A percentile compares a stretch with the other conserved stretches of the same genome.
Evolutionary conservation across 768 basidiomycete species (phyloP).

Genomic region (Mrakia hoshinonis): DNA sequence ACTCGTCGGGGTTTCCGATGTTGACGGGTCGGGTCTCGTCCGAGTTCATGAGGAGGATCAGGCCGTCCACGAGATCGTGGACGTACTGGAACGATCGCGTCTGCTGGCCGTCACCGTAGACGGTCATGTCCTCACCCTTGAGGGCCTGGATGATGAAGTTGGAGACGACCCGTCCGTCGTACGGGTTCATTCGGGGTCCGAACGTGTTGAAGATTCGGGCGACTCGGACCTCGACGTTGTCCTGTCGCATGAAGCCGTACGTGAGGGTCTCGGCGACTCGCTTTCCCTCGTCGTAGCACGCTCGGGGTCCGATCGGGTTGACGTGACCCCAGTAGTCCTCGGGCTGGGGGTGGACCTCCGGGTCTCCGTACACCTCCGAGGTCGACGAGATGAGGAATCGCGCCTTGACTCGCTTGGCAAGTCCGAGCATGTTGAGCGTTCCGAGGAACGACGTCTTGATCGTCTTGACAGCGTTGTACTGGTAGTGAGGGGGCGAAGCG

Average conservation of each 20-base stretch:
- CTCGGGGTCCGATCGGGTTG: conserved; percentile 94
- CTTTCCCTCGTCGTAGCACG: conserved; percentile 99
- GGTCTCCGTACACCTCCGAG: conserved; percentile 99
- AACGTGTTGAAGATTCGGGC: conserved; percentile 97
- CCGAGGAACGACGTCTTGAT: conserved; percentile 98
- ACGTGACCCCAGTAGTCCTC: conserved; percentile 99
- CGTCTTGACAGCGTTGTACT: conserved; percentile 95
- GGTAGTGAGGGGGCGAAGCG: conserved; percentile 94
- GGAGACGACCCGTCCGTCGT: conserved; percentile 94
- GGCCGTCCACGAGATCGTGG: conserved; percentile 84
- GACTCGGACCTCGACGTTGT: conserved; percentile 89
- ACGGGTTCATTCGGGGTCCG: conserved; percentile 63
- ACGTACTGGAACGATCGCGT: conserved; percentile 94
- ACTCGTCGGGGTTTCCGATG: conserved; percentile 91
- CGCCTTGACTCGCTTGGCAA: conserved; percentile 94
- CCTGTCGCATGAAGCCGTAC: conserved; percentile 90
- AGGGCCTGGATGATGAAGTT: conserved; percentile 98
- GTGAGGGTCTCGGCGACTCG: conserved; percentile 96
- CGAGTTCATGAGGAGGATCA: conserved; percentile 84
- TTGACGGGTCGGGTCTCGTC: conserved; percentile 88
- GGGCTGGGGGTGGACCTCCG: conserved; percentile 90
- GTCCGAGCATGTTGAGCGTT: conserved; percentile 94
- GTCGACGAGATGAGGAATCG: conserved; percentile 93
- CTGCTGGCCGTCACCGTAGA: conserved; percentile 60
- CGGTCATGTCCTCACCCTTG: conserved; percentile 91